phyloP scores from a whole-genome alignment of 1,284 basidiomycete species.

The Lentinula novae-zelandiae region DNA sequence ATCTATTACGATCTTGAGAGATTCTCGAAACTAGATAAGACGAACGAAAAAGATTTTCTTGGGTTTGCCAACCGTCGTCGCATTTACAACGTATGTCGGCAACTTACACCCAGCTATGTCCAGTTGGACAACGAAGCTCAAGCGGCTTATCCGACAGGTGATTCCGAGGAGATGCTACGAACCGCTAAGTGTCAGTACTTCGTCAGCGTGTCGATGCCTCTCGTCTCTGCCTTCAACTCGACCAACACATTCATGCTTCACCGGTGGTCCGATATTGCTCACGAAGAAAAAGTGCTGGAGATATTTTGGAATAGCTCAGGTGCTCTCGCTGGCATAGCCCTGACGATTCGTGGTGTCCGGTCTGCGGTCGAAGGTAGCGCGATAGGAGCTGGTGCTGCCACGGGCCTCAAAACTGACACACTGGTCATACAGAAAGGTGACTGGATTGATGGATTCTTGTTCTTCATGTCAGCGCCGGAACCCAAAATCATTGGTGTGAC shows the following conservation, averaged over 20 bases:
- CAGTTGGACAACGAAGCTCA: not conserved
- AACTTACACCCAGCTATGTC: not conserved
- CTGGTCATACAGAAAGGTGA: not conserved
- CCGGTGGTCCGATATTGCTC: slow-evolving; percentile 1
- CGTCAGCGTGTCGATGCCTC: not conserved
- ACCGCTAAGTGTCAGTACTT: not conserved
- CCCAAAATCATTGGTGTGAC: not conserved
- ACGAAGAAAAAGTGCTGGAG: not conserved
- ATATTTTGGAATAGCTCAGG: slow-evolving; percentile 1
- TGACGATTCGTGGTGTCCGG: not conserved
- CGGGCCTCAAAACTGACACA: not conserved
- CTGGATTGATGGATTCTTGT: slow-evolving; percentile 2
- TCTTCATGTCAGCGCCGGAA: not conserved
- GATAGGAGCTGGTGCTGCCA: not conserved
- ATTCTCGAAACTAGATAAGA: not conserved
- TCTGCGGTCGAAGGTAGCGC: not conserved
- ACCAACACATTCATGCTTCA: not conserved
- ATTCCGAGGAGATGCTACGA: not conserved
- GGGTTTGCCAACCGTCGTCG: not conserved
- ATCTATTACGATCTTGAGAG: not conserved
- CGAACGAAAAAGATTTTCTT: not conserved
- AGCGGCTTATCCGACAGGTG: not conserved
- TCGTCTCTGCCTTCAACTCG: not conserved
- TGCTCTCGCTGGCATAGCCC: not conserved
- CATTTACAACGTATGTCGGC: not conserved